phyloP scores from a whole-genome alignment of 805 yeast genomes.

The Starmerella gropengiesseri region DNA sequence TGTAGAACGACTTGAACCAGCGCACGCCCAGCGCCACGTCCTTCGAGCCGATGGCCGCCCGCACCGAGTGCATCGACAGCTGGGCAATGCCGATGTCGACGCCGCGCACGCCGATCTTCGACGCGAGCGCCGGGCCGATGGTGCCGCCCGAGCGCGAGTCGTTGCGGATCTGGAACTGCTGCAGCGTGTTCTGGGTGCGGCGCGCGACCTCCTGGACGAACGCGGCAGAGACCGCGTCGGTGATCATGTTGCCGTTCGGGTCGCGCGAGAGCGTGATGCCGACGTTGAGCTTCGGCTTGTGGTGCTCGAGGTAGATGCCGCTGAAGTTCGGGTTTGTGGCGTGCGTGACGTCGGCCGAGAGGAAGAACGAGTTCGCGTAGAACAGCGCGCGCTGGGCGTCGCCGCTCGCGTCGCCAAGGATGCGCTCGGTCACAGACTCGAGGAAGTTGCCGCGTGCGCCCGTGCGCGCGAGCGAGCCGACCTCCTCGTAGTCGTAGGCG shows the following conservation, averaged over 20 bases:
- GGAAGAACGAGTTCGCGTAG: slow-evolving; percentile 64
- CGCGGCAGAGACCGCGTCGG: slow-evolving; percentile 64
- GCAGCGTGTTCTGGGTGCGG: slow-evolving; percentile 52
- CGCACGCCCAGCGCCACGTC: slow-evolving; percentile 67
- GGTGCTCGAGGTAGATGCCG: slow-evolving; percentile 57
- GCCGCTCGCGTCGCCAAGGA: slow-evolving; percentile 23
- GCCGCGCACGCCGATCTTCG: slow-evolving; percentile 38
- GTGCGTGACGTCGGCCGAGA: slow-evolving; percentile 80
- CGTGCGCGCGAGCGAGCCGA: slow-evolving; percentile 68
- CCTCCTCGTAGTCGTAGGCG: slow-evolving; percentile 72
- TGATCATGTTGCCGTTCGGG: slow-evolving; percentile 74
- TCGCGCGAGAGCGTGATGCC: slow-evolving; percentile 65
- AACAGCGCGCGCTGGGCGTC: slow-evolving; percentile 33
- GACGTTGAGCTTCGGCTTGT: slow-evolving; percentile 67
- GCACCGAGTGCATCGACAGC: slow-evolving; percentile 74
- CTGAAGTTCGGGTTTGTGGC: slow-evolving; percentile 61
- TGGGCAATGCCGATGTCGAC: slow-evolving; percentile 77
- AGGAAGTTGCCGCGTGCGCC: slow-evolving; percentile 74
- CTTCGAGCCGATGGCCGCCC: slow-evolving; percentile 69
- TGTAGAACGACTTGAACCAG: slow-evolving; percentile 59
- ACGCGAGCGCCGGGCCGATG: slow-evolving; percentile 52
- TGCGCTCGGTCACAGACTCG: slow-evolving; percentile 51
- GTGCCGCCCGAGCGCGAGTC: slow-evolving; percentile 82
- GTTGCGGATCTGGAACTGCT: slow-evolving; percentile 76
- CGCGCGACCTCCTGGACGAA: slow-evolving; percentile 60